Percentiles rank a stretch among this genome's conserved stretches.
Evolutionary conservation across 257 asterid genomes (phyloP).

Genomic region (Perilla frutescens): DNA sequence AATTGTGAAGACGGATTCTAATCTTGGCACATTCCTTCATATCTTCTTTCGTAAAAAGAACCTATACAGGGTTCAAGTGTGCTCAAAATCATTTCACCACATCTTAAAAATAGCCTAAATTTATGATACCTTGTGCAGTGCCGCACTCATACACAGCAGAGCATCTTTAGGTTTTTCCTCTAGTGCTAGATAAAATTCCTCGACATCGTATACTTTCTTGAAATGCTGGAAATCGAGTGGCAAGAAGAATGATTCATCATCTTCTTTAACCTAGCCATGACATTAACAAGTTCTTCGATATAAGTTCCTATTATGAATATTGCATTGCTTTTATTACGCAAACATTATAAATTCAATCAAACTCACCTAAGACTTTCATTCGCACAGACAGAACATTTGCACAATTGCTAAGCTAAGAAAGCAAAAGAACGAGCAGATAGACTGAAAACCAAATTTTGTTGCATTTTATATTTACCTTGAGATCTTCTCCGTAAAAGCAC

Average conservation of each 20-base stretch:
- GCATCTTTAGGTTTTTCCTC: conserved; percentile 82
- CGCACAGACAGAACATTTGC: not conserved
- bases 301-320: conserved; percentile 1
- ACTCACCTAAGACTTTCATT: conserved; percentile 14
- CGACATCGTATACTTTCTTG: conserved; percentile 56
- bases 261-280: conserved; percentile 71
- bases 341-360: conserved; percentile 15
- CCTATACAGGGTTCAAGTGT: conserved; percentile 47
- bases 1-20: conserved; percentile 75
- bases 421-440: not conserved
- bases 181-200: conserved; percentile 57
- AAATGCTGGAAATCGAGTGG: conserved; percentile 85
- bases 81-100: conserved; percentile 34
- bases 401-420: not conserved
- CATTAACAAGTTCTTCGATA: conserved; percentile 18
- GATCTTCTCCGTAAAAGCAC: not conserved
- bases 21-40: conserved; percentile 58
- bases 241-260: conserved; percentile 57
- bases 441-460: conserved; percentile 7
- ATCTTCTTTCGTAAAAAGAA: conserved; percentile 47
- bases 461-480: not conserved
- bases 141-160: conserved; percentile 82
- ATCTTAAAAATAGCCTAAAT: conserved; percentile 3
- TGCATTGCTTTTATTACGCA: conserved; percentile 4
- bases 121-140: conserved; percentile 74